Evolutionary conservation across 2,329 filamentous ascomycete genomes (phyloP), one percentile per base, ranked within the genome.

Genomic region (Ophiocordyceps unilateralis): DNA sequence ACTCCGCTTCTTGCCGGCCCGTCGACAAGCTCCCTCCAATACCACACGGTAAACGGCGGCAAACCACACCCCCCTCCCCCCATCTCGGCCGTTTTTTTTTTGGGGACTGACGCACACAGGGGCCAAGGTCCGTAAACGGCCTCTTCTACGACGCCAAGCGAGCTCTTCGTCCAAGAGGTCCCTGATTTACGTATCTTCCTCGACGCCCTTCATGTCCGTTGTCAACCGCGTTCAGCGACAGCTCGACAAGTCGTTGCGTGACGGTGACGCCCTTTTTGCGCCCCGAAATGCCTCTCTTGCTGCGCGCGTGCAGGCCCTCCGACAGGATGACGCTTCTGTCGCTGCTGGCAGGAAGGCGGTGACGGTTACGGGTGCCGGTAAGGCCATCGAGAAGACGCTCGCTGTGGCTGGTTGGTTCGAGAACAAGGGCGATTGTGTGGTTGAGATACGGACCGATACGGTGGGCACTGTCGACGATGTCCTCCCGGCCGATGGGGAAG

Each of bases 401-500:
- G 65, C 71, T 22, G 57, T 86, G 6, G 81, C 74, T 0, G 58
- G 72, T 28, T 81, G 74, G 66, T 84, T 85, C 49, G 69, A 75
- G 57, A 66, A 72, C 43, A 69, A 79, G 57, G 63, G 58, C 12
- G 74, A 76, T 47, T 78, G 74, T 48, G 54, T 58, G 5, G 76
- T 85, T 1, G 61, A 65, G 50, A 53, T 84, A 42, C 64, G 68
- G 55, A 84, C 80, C 39, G 69, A 72, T 44, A 82, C 70, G 41
- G 65, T 81, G 15, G 67, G 66, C n/a, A 72, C 76, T 2, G 67
- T 85, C 39, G 81, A 87, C 53, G 81, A 85, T 56, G 62, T 85
- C 24, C 62, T 76, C 14, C 53, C 54, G 1, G 61, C 60, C n/a
- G 30, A 34, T 19, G 62, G 58, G 1, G 64, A 58, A 1, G 61